Evolutionary conservation across 2,329 filamentous ascomycete species (phyloP).

Genomic region (Tolypocladium tundrense): DNA sequence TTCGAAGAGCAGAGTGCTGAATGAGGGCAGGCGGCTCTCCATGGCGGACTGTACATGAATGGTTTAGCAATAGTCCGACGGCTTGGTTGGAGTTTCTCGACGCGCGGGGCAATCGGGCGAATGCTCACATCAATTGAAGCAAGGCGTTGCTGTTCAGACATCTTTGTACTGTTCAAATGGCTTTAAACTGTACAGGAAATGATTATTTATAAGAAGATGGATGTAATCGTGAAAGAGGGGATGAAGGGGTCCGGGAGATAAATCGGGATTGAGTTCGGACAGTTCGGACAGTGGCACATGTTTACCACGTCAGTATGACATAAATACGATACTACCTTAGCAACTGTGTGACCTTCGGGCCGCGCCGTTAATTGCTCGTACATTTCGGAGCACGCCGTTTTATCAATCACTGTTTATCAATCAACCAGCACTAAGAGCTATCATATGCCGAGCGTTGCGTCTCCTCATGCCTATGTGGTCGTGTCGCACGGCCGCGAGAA

Average conservation of each 20-base stretch:
- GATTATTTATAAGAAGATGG: background rate
- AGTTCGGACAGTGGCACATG: background rate
- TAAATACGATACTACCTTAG: background rate
- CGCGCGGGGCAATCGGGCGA: background rate
- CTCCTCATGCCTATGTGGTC: too few relatives aligned
- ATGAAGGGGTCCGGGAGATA: background rate
- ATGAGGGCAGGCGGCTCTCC: constrained; percentile 56
- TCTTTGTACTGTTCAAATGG: background rate
- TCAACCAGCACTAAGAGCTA: too few relatives aligned
- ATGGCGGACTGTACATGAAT: constrained; percentile 45
- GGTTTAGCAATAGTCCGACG: background rate
- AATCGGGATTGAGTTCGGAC: background rate
- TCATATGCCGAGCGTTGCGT: too few relatives aligned
- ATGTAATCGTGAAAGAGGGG: background rate
- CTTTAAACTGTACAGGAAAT: background rate
- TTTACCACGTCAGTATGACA: background rate
- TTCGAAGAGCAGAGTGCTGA: constrained; percentile 56
- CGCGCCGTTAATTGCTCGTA: background rate
- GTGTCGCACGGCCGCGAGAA: too few relatives aligned
- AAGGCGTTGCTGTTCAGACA: background rate
- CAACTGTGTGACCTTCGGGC: background rate
- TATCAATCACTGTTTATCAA: too few relatives aligned
- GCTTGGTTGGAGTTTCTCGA: background rate
- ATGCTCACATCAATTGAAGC: background rate
- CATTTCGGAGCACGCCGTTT: too few relatives aligned